Conservation (phyloP, 495 filamentous ascomycete genomes). For the Talaromyces thailandensis region DNA sequence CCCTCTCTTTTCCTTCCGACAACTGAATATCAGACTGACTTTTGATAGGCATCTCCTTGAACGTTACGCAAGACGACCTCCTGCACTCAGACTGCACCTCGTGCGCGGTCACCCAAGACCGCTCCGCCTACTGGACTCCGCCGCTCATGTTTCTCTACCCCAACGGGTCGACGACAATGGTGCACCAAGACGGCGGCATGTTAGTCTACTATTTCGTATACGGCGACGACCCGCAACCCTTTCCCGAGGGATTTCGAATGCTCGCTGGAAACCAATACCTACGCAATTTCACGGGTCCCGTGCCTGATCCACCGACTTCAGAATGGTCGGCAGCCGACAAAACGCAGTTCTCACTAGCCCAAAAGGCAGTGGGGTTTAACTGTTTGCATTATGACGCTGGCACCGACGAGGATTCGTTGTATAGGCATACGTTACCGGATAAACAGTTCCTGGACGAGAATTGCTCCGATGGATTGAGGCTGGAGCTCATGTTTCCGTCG, state of each 20-base stretch:
- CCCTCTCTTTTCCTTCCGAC: not conserved
- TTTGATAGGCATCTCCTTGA: slow-evolving; percentile 40
- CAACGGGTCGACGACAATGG: slow-evolving; percentile 46
- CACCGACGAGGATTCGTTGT: slow-evolving; percentile 58
- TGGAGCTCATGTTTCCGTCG: slow-evolving; percentile 84
- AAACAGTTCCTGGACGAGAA: slow-evolving; percentile 69
- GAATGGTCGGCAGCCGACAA: slow-evolving; percentile 51
- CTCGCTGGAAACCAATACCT: slow-evolving; percentile 62
- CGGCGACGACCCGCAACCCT: slow-evolving; percentile 57
- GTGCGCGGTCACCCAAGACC: slow-evolving; percentile 49
- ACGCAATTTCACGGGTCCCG: slow-evolving; percentile 63
- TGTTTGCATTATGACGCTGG: slow-evolving; percentile 65
- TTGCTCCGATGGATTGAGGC: slow-evolving; percentile 66
- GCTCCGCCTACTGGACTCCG: slow-evolving; percentile 57
- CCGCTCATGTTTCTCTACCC: slow-evolving; percentile 45
- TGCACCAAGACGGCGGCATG: slow-evolving; percentile 48
- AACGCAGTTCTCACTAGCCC: slow-evolving; percentile 57
- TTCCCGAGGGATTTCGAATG: slow-evolving; percentile 77
- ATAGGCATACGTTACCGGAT: slow-evolving; percentile 69
- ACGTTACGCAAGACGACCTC: slow-evolving; percentile 30
- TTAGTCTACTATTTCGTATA: slow-evolving; percentile 68
- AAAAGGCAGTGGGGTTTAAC: slow-evolving; percentile 86
- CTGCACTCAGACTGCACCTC: slow-evolving; percentile 44
- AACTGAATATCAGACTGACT: slow-evolving; percentile 4
- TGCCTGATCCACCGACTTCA: slow-evolving; percentile 67